Conservation (phyloP, 2,329 filamentous ascomycete species). For the Verruconis gallopava region DNA sequence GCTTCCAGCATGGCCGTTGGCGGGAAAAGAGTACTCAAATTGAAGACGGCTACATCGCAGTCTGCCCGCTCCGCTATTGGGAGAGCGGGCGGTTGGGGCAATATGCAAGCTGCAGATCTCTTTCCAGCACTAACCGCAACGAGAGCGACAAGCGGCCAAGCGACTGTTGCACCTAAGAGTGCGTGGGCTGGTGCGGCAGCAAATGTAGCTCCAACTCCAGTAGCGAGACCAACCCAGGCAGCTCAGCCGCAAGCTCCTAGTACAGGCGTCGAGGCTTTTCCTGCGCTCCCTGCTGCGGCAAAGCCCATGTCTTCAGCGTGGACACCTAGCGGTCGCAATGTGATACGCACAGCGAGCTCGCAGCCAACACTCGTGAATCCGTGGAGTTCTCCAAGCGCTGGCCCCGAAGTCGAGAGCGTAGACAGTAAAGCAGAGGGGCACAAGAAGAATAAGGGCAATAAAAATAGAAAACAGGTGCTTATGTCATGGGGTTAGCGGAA, state of each 20-base stretch:
- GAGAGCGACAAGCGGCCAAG: neutral
- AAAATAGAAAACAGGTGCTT: slow-evolving; percentile 33
- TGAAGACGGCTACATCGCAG: slow-evolving; percentile 57
- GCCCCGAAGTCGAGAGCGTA: slow-evolving; percentile 9
- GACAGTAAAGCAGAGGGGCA: slow-evolving; percentile 14
- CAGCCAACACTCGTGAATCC: neutral
- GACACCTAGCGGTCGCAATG: slow-evolving; percentile 35
- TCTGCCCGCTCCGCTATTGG: slow-evolving; percentile 49
- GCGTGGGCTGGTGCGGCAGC: slow-evolving; percentile 15
- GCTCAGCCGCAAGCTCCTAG: slow-evolving; percentile 15
- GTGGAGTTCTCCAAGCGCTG: neutral
- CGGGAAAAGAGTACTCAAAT: slow-evolving; percentile 43
- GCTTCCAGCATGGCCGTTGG: slow-evolving; percentile 36
- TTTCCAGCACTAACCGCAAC: slow-evolving; percentile 17
- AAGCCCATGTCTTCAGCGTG: slow-evolving; percentile 48
- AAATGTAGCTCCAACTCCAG: slow-evolving; percentile 18
- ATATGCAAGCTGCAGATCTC: slow-evolving; percentile 20
- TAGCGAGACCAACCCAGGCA: slow-evolving; percentile 11
- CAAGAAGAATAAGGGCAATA: slow-evolving; percentile 36
- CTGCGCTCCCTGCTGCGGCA: slow-evolving; percentile 64
- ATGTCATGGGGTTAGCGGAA: neutral
- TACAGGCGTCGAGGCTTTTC: slow-evolving; percentile 52
- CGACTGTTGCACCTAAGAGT: neutral
- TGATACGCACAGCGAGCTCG: slow-evolving; percentile 22
- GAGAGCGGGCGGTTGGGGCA: slow-evolving; percentile 44